phyloP scores from a whole-genome alignment of 768 basidiomycete genomes.

The Trametopsis cervina region DNA sequence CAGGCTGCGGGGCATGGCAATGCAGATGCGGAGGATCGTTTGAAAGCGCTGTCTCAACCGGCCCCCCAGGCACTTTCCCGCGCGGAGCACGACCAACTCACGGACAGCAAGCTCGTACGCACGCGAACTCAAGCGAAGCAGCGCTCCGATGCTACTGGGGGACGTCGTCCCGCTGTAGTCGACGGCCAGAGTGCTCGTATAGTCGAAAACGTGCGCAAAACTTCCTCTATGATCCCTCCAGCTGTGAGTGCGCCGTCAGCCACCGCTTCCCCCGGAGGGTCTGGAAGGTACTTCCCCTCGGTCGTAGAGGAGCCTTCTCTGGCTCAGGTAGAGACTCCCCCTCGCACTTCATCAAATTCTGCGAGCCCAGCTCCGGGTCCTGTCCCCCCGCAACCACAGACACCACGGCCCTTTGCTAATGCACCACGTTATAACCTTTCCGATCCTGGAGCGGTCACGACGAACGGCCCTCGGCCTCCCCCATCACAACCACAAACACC shows the following conservation, averaged over 20 bases:
- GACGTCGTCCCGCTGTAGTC: constrained; percentile 14
- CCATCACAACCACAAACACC: constrained; percentile 8
- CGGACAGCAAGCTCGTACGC: constrained; percentile 75
- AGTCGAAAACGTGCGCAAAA: constrained; percentile 49
- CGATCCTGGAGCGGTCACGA: constrained; percentile 29
- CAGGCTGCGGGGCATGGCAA: constrained; percentile 78
- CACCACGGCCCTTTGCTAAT: constrained; percentile 25
- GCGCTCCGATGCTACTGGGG: constrained; percentile 35
- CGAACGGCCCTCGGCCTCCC: constrained; percentile 6
- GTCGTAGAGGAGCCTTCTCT: not conserved
- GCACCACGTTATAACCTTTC: constrained; percentile 42
- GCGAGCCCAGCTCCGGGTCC: not conserved
- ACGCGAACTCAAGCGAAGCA: constrained; percentile 70
- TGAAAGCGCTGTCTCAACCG: constrained; percentile 59
- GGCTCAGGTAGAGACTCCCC: not conserved
- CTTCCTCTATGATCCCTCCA: constrained; percentile 26
- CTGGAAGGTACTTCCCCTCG: not conserved
- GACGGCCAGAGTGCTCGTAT: constrained; percentile 36
- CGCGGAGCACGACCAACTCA: constrained; percentile 72
- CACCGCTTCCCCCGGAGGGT: constrained; percentile 1
- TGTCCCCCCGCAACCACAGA: not conserved
- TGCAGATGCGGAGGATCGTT: constrained; percentile 67
- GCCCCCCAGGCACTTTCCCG: constrained; percentile 63
- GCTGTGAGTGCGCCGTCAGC: not conserved
- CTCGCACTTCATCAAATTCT: not conserved